Evolutionary conservation across 306 rosid genomes (phyloP), one percentile per base, ranked within the genome.

Genomic region (Phaseolus lunatus): DNA sequence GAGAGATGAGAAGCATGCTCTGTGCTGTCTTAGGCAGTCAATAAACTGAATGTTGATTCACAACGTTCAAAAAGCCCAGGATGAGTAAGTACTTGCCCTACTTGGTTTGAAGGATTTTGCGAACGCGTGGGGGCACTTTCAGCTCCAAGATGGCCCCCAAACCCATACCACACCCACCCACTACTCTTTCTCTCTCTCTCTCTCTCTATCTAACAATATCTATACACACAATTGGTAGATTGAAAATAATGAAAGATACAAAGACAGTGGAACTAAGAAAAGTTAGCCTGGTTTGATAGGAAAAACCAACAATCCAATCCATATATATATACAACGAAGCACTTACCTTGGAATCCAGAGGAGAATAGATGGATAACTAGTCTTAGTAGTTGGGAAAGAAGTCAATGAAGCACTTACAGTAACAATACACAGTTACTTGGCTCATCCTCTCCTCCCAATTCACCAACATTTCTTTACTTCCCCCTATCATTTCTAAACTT

Each of bases 261-360:
- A 1, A 37, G 73, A 53, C 61, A 80, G 43, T 49, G 19, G 63
- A 52, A 53, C 44, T 64, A 3, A 54, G 20, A 59, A 2, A 9
- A 49, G 13, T 8, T 2, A 19, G 14, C 2, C n/a, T 14, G 49
- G 59, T 68, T 73, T n/a, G n/a, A 87, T 84, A 67, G 10, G 65
- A 84, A 87, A 90, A 90, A 90, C 3, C 27, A 72, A 58, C 89
- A 27, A 59, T 29, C 22, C 7, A 57, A 89, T 91, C 88, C 88
- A 61, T 10, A 69, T 5, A 29, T 10, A 48, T 5, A 49, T 7
- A 37, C 3, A 6, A 86, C 52, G 8, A 47, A 75, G 50, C 73
- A 70, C 29, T 85, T 85, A 29, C 43, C 13, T 67, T 63, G 11
- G 11, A 39, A 9, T 0, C 43, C 78, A 35, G 71, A 39, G 76